Conservation (phyloP, 2,329 filamentous ascomycete species). For the Sarocladiaceae sp. region DNA sequence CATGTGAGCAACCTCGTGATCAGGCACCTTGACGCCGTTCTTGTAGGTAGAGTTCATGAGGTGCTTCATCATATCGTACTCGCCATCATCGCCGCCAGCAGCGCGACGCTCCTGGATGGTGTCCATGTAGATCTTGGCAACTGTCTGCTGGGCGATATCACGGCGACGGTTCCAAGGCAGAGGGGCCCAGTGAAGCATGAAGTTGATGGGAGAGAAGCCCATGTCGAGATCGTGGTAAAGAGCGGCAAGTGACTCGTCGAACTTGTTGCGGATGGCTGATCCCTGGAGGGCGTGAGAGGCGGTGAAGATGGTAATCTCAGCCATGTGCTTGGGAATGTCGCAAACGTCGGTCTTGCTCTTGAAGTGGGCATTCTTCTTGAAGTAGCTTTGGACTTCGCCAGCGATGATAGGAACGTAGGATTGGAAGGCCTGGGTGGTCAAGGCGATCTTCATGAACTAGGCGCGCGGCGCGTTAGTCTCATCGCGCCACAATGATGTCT, state of each 20-base stretch:
- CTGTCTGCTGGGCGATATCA: slow-evolving; percentile 71
- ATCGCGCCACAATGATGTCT: background rate
- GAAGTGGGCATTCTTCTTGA: slow-evolving; percentile 61
- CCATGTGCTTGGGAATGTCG: slow-evolving; percentile 69
- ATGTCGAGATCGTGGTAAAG: slow-evolving; percentile 87
- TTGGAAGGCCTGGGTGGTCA: slow-evolving; percentile 68
- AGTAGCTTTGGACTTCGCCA: slow-evolving; percentile 65
- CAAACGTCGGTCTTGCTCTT: slow-evolving; percentile 61
- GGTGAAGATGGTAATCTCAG: slow-evolving; percentile 85
- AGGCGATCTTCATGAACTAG: slow-evolving; percentile 74
- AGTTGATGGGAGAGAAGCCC: slow-evolving; percentile 86
- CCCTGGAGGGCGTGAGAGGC: slow-evolving; percentile 82
- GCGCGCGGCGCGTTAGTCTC: background rate
- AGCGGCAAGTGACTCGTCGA: slow-evolving; percentile 72
- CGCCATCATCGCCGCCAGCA: slow-evolving; percentile 40
- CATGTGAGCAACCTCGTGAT: slow-evolving; percentile 82
- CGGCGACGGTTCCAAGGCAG: slow-evolving; percentile 82
- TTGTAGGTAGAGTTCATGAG: slow-evolving; percentile 84
- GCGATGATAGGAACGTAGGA: slow-evolving; percentile 74
- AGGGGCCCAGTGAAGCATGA: slow-evolving; percentile 82
- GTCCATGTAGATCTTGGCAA: slow-evolving; percentile 75
- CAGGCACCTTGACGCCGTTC: slow-evolving; percentile 69
- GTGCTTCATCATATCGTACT: slow-evolving; percentile 81
- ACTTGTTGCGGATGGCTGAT: slow-evolving; percentile 71
- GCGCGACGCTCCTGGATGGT: slow-evolving; percentile 69